Percentiles rank a stretch among this genome's conserved stretches.
Conservation (phyloP, 768 basidiomycete species). For the Floccularia luteovirens region DNA sequence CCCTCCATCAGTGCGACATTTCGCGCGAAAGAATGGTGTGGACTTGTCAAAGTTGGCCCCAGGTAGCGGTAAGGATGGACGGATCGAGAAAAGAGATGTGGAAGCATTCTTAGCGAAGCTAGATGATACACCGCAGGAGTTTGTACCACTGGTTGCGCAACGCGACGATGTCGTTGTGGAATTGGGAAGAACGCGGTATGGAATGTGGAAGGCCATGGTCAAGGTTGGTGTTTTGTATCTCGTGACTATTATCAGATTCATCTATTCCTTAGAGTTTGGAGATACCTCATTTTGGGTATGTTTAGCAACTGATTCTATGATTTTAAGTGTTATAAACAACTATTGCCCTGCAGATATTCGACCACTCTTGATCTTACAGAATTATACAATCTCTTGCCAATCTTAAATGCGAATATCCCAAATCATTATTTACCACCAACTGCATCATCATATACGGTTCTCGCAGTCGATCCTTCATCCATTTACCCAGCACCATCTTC, state of each 20-base stretch:
- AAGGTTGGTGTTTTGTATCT: conserved; percentile 38
- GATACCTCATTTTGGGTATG: conserved; percentile 79
- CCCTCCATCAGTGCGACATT: conserved; percentile 71
- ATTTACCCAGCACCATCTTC: conserved; percentile 29
- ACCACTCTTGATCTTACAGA: conserved; percentile 70
- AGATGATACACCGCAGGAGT: background rate
- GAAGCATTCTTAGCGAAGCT: conserved; percentile 32
- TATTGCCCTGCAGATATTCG: conserved; percentile 43
- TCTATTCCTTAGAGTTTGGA: conserved; percentile 54
- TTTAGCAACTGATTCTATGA: background rate
- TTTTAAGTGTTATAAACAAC: background rate
- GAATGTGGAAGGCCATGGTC: conserved; percentile 89
- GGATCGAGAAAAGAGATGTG: conserved; percentile 70
- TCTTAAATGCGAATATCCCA: conserved; percentile 66
- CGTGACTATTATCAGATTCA: conserved; percentile 2
- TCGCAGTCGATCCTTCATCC: conserved; percentile 29
- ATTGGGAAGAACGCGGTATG: conserved; percentile 67
- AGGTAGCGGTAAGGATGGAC: conserved; percentile 68
- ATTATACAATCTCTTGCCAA: conserved; percentile 53
- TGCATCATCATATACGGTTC: conserved; percentile 10
- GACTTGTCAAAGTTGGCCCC: conserved; percentile 49
- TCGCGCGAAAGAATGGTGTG: conserved; percentile 58
- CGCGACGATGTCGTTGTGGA: conserved; percentile 55
- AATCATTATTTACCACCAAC: conserved; percentile 30
- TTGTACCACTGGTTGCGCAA: conserved; percentile 1